Evolutionary conservation across 257 asterid species (phyloP), one percentile per base, ranked within the genome.

Genomic region (Haberlea rhodopensis): DNA sequence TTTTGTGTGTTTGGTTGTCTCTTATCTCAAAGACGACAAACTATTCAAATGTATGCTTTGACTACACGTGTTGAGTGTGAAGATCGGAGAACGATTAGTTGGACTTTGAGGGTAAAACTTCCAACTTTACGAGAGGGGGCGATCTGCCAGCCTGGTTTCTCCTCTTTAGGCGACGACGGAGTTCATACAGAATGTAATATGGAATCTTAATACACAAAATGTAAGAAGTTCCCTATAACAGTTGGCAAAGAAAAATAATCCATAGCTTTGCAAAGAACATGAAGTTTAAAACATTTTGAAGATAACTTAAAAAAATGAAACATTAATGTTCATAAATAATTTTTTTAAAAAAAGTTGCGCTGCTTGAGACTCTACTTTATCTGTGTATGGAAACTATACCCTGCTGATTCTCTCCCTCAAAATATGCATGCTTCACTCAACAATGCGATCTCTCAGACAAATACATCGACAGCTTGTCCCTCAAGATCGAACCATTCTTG

Each of bases 381-480:
- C 19, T 40, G 49, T 40, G 49, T 40, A 40, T 40, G 49, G 19
- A 40, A 40, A 40, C 49, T 40, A 40, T 40, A 40, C 49, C 49
- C 49, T 40, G 49, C 49, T 4, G 3, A 40, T 40, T 19, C 18
- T 15, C 49, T 5, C 34, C 5, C 49, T 37, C 1, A 37, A 66
- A 40, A 51, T 37, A 45, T 53, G 58, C 66, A 69, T 61, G 72
- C 68, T 62, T 27, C 22, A 56, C 8, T 60, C 54, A 74, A 60
- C 66, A 53, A 67, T 62, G 71, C 60, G 57, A 40, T 62, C 83
- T 79, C 31, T 72, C 77, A 3, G 76, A 67, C 29, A 85, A 82
- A 73, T 76, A 82, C 24, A 64, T 68, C 16, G 73, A 63, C 21
- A 88, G 70, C 21, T 72, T 80, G 57, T 86, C 87, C 84, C 98